A percentile compares a stretch with the other conserved stretches of the same genome.
Conservation (phyloP, 2,329 filamentous ascomycete species). For the Helotiales sp. region DNA sequence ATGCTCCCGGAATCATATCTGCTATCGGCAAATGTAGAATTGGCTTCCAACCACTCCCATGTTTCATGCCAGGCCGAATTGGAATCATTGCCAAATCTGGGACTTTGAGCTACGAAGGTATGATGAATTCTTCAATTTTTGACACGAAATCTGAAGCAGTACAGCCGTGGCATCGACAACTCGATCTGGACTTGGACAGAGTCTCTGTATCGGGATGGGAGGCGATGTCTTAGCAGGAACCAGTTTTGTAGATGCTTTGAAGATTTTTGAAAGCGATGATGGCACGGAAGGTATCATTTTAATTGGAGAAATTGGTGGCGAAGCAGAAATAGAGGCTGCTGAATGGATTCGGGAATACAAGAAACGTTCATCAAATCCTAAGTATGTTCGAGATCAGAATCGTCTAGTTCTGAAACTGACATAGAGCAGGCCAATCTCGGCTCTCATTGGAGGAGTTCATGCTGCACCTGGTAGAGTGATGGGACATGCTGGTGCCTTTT, state of each 20-base stretch:
- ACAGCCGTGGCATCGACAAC: conserved; percentile 68
- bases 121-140: neutral
- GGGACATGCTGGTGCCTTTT: conserved; percentile 79
- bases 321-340: conserved; percentile 66
- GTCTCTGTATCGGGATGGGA: conserved; percentile 71
- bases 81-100: conserved; percentile 75
- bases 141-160: conserved; percentile 3
- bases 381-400: conserved; percentile 47
- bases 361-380: conserved; percentile 56
- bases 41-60: conserved; percentile 75
- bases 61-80: conserved; percentile 66
- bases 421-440: conserved; percentile 64
- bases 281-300: conserved; percentile 68
- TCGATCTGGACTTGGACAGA: conserved; percentile 69
- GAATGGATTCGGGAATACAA: conserved; percentile 71
- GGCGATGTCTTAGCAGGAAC: conserved; percentile 74
- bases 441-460: conserved; percentile 65
- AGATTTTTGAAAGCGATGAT: conserved; percentile 63
- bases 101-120: conserved; percentile 68
- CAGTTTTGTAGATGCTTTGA: conserved; percentile 68
- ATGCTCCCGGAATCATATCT: conserved; percentile 74
- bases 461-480: conserved; percentile 67
- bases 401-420: neutral
- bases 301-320: conserved; percentile 67
- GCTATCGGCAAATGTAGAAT: conserved; percentile 67